These are phyloP conservation scores for Kockiozyma suomiensis DNA, from an alignment of 805 yeast genomes.

Conservation along the genomic window DNA sequence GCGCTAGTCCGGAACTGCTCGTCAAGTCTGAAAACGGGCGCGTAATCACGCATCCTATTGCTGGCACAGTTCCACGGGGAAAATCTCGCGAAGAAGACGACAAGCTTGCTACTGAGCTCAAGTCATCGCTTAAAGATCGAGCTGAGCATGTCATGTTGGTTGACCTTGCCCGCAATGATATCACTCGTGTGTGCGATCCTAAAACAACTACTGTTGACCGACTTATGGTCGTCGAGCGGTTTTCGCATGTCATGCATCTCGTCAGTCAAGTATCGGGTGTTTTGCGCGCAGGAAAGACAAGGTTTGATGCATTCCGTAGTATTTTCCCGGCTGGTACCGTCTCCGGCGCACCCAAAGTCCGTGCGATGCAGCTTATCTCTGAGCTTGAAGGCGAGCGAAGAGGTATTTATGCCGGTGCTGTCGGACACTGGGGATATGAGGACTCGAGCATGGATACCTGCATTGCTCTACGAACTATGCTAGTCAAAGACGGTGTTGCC, in stretches of 20 bases:
- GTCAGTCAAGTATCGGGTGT: constrained; percentile 95
- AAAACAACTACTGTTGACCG: constrained; percentile 82
- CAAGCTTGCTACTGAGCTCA: constrained; percentile 68
- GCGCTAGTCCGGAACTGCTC: constrained; percentile 94
- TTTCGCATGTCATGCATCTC: constrained; percentile 95
- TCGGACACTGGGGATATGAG: constrained; percentile 96
- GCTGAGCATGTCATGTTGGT: constrained; percentile 99
- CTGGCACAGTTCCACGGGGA: constrained; percentile 94
- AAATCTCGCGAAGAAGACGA: constrained; percentile 91
- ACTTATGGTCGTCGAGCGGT: constrained; percentile 84
- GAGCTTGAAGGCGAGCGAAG: constrained; percentile 89
- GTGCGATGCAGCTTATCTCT: constrained; percentile 92
- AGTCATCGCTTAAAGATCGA: constrained; percentile 82
- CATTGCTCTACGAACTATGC: constrained; percentile 97
- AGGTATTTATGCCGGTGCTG: constrained; percentile 98
- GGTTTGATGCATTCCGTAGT: constrained; percentile 96
- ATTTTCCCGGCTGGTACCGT: constrained; percentile 99
- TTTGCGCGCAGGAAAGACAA: constrained; percentile 74
- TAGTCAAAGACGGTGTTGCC: constrained; percentile 84
- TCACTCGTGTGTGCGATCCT: constrained; percentile 93
- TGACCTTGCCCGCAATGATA: constrained; percentile 94
- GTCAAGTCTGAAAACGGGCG: constrained; percentile 82
- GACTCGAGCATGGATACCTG: constrained; percentile 96
- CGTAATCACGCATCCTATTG: constrained; percentile 94
- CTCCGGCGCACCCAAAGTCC: constrained; percentile 96